Evolutionary conservation across 352 stramenopile species (phyloP), one percentile per base, ranked within the genome.

Genomic region (Phytophthora boehmeriae): DNA sequence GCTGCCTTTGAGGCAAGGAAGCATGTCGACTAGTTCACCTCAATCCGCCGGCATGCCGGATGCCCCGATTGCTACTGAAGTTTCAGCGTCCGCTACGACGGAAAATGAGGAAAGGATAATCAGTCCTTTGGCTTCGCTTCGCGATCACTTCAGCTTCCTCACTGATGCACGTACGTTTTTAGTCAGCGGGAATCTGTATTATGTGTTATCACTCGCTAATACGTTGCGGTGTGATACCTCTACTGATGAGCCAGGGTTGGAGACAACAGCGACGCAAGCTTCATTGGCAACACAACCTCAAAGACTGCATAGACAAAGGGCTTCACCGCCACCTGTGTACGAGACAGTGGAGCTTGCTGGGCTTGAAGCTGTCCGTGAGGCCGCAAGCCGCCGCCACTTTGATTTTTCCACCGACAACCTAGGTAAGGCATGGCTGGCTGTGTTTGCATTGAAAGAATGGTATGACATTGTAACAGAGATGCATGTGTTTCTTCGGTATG

Each of bases 361-460:
- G 2, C 55, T 80, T 43, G 76, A 83, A 25, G 76, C 76, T 28
- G 71, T 83, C 9, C 61, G 49, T 4, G 71, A 76, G 46, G 73
- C 76, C n/a, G 64, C 76, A 39, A 73, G 41, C 22, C 59, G 63
- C 10, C 68, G 46, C 34, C 63, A 79, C 17, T 86, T 81, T 35
- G 66, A 81, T 43, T 86, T 86, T 59, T 73, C 64, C 8, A 54
- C 52, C 25, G 71, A 73, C 17, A 58, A 73, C 6, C 51, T 70
- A 66, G 45, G 49, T 69, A 62, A 16, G 9, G 35, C 25, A 6
- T 30, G 25, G 6, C 23, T 2, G 17, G 9, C 6, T 43, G 27
- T 43, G 19, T 8, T n/a, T 25, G n/a, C 19, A 38, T 17, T 49
- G 41, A 53, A 16, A 28, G 11, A 16, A 14, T 19, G 39, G 4